Evolutionary conservation across 805 yeast genomes (phyloP).

Genomic region (Candida parachauliodes): DNA sequence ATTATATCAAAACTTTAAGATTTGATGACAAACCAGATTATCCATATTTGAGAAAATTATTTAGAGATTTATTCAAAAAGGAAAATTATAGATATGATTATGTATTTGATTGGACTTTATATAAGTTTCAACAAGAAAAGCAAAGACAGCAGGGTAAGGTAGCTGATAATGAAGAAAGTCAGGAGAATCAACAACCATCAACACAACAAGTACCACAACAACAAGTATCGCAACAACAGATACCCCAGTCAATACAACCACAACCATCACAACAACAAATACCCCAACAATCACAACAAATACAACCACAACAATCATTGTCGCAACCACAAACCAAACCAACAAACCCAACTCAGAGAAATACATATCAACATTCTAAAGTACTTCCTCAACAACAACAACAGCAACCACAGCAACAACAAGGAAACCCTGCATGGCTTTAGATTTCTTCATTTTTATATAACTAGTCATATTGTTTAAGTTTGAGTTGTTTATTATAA

Average conservation of each 20-base stretch:
- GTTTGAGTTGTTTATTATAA: no score
- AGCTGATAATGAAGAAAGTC: constrained; percentile 22
- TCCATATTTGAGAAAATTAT: constrained; percentile 77
- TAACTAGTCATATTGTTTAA: no score
- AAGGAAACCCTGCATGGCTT: constrained; percentile 19
- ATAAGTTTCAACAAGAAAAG: constrained; percentile 64
- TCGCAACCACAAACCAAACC: constrained; percentile 12
- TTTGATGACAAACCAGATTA: constrained; percentile 98
- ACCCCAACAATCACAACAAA: constrained; percentile 11
- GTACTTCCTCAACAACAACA: constrained; percentile 12
- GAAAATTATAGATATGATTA: constrained; percentile 91
- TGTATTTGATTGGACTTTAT: constrained; percentile 94
- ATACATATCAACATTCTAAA: constrained; percentile 15
- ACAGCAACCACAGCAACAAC: no score
- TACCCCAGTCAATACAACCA: constrained; percentile 19
- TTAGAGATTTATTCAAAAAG: constrained; percentile 83
- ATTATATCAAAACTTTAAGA: constrained; percentile 83
- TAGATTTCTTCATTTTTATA: no score
- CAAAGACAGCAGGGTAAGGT: constrained; percentile 43
- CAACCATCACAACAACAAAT: constrained; percentile 10
- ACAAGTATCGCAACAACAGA: constrained; percentile 15
- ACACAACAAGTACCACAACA: constrained; percentile 14
- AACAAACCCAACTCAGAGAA: constrained; percentile 12
- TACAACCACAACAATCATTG: constrained; percentile 8
- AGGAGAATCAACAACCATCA: constrained; percentile 14